Evolutionary conservation across 176 grass and related monocot genomes (phyloP).

Genomic region (Avena sativa): DNA sequence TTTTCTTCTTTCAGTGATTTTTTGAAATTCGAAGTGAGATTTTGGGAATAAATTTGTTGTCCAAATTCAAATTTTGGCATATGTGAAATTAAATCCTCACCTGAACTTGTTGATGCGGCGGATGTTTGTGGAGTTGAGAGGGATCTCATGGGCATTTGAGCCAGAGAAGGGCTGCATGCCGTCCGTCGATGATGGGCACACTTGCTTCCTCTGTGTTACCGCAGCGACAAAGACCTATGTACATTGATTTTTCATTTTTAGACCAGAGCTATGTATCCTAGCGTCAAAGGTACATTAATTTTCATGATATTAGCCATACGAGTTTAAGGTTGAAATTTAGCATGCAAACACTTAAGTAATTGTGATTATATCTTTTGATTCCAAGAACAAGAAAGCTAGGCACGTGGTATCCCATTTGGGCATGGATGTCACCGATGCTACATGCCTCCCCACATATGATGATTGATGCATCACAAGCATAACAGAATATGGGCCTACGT

Average conservation of each 20-base stretch:
- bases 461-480: slow-evolving; percentile 36
- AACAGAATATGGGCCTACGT: slow-evolving; percentile 34
- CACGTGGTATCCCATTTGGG: neutral
- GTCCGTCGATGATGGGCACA: slow-evolving; percentile 67
- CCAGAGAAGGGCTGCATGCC: slow-evolving; percentile 21
- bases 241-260: neutral
- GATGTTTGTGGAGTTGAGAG: slow-evolving; percentile 37
- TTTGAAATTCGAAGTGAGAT: neutral
- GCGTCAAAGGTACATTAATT: neutral
- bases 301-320: neutral
- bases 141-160: neutral
- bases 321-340: neutral
- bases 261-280: neutral
- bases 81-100: slow-evolving; percentile 15
- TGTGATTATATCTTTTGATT: neutral
- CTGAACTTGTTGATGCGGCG: slow-evolving; percentile 68
- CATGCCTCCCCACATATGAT: neutral
- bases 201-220: slow-evolving; percentile 79
- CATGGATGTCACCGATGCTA: neutral
- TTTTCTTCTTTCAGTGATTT: neutral
- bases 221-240: slow-evolving; percentile 73
- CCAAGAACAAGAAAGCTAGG: neutral
- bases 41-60: neutral
- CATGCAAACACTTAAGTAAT: neutral
- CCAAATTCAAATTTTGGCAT: neutral